These are phyloP conservation scores for Mercurialis annua DNA, from an alignment of 345 rosid genomes.

Conservation along the genomic window DNA sequence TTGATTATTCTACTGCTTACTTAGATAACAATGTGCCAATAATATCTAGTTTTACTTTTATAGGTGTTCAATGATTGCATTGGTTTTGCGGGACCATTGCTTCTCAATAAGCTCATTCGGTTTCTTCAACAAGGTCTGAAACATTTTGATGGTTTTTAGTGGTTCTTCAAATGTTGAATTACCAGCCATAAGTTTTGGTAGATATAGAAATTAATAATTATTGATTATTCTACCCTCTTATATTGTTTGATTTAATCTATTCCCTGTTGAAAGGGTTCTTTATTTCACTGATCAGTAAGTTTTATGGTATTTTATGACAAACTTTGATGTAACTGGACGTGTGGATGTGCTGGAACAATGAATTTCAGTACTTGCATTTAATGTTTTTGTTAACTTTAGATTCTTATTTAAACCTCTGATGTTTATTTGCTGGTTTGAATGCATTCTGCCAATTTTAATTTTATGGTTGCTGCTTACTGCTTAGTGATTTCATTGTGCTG, in stretches of 20 bases:
- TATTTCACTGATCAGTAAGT: neutral
- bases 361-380: neutral
- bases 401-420: neutral
- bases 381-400: neutral
- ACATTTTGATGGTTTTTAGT: constrained; percentile 6
- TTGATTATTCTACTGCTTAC: neutral
- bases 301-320: neutral
- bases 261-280: neutral
- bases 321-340: neutral
- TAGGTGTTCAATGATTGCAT: constrained; percentile 81
- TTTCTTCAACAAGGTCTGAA: constrained; percentile 74
- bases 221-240: neutral
- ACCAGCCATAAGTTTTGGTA: neutral
- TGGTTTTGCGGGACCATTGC: constrained; percentile 79
- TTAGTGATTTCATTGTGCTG: neutral
- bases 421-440: neutral
- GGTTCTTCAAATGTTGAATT: constrained; percentile 5
- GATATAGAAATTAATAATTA: neutral
- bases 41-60: constrained; percentile 13
- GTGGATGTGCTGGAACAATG: neutral
- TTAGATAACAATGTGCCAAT: neutral
- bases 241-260: constrained; percentile 1
- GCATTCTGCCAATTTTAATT: neutral
- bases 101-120: constrained; percentile 75
- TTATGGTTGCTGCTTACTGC: neutral